phyloP scores from a whole-genome alignment of 257 asterid genomes.

The Cruciata laevipes region DNA sequence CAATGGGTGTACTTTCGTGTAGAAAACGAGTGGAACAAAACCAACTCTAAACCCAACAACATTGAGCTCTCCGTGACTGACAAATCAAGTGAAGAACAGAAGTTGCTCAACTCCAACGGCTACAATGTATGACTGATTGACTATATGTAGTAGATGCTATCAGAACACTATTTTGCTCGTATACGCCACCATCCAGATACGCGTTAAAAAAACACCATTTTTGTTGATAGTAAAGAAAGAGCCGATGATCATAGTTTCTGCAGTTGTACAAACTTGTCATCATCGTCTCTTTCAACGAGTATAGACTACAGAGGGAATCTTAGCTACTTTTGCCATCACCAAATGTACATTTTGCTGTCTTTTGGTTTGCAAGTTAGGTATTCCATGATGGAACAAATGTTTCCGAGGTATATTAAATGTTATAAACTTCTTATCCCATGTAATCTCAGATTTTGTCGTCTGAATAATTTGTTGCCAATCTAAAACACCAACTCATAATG shows the following conservation, averaged over 20 bases:
- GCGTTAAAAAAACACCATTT: background rate
- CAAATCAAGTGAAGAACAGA: slow-evolving; percentile 56
- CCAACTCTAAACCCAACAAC: slow-evolving; percentile 41
- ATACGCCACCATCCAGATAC: background rate
- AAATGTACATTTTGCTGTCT: background rate
- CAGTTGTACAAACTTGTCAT: background rate
- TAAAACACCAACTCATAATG: slow-evolving; percentile 8
- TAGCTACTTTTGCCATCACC: background rate
- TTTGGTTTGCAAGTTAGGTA: background rate
- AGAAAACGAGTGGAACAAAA: slow-evolving; percentile 85
- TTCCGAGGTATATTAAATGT: background rate
- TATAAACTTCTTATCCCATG: background rate
- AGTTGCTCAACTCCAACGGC: slow-evolving; percentile 51
- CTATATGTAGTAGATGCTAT: background rate
- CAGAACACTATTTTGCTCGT: background rate
- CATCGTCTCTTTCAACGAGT: background rate
- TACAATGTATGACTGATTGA: slow-evolving; percentile 37
- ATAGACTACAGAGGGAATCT: background rate
- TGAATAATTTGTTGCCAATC: slow-evolving; percentile 28
- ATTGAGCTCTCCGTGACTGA: slow-evolving; percentile 46
- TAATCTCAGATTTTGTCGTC: background rate
- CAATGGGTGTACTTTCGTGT: slow-evolving; percentile 95
- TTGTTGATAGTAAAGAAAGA: slow-evolving; percentile 13
- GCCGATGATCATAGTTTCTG: background rate
- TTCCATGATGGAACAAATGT: background rate